Base-by-base conservation (phyloP, 345 rosid genomes). In the Lagerstroemia speciosa region DNA sequence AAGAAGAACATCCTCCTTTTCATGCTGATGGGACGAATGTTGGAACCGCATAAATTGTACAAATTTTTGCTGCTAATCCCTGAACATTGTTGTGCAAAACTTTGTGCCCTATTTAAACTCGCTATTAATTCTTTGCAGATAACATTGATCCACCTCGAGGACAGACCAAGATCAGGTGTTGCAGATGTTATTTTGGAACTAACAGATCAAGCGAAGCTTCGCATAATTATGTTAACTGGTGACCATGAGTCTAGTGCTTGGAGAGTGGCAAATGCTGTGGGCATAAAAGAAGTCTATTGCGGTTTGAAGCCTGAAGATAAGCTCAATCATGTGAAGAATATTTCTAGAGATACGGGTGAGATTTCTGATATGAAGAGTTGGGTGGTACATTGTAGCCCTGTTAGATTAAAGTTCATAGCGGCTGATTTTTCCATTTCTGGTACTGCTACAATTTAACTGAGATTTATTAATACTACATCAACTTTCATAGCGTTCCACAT, bases 301-400 rank as follows among this genome's bases (percentile, higher is more conserved):
- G 86, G 88, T 80, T 80, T 94, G 68, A 94, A 94, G 78, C 97
- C 99, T 33, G 99, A 89, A 77, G 97, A 91, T 75, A 94, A 94
- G 75, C 85, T 94, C 61, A 83, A 87, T 75, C 90, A 86, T 73
- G 85, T 91, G 75, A 89, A 84, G 80, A 78, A 81, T 71, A 88
- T 88, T 31, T 71, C 97, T 37, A 78, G 88, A 74, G 96, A 88
- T 64, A 88, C 78, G 80, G 97, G 97, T 94, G 74, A 83, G 75
- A 46, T 38, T 67, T 74, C 32, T 38, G 33, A 19, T 8, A 27
- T 48, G 19, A 36, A 69, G 16, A 7, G 32, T 37, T 20, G 9
- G 26, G 15, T 8, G 7, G 16, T 1, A 57, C 15, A 27, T 27
- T 27, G 30, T 12, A 9, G 6, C 5, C 7, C 3, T 20, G 27